phyloP scores from a whole-genome alignment of 2,329 filamentous ascomycete genomes.

The Pestalotiopsis sp. region DNA sequence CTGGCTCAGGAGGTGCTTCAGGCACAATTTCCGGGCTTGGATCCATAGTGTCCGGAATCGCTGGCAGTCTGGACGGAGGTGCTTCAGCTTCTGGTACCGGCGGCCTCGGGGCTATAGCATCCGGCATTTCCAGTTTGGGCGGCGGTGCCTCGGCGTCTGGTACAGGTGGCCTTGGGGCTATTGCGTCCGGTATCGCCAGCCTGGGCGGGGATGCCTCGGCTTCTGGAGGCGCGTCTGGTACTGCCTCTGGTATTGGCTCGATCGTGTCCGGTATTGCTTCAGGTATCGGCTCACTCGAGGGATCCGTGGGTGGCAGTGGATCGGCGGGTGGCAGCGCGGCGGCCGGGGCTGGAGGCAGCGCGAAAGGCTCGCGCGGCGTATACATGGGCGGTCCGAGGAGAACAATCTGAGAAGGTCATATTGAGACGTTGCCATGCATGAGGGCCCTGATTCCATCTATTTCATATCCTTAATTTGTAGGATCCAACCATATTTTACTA shows the following conservation, averaged over 20 bases:
- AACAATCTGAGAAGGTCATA: not conserved
- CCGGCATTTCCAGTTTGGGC: not conserved
- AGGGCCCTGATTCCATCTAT: not conserved
- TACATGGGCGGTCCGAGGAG: not conserved
- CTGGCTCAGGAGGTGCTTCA: not conserved
- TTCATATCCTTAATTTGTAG: not conserved
- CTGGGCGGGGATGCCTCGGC: not conserved
- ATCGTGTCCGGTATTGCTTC: not conserved
- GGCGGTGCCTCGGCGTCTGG: not conserved
- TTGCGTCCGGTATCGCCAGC: not conserved
- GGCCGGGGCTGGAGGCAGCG: not conserved
- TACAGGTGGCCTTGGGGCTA: not conserved
- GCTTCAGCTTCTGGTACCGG: not conserved
- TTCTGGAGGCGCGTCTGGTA: not conserved
- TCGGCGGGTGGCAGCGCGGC: not conserved
- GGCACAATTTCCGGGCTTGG: not conserved
- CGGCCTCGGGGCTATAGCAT: not conserved
- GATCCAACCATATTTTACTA: not conserved
- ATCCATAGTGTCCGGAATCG: not conserved
- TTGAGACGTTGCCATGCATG: not conserved
- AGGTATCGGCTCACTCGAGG: not conserved
- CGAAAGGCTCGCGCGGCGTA: not conserved
- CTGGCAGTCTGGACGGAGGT: not conserved
- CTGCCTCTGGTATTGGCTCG: not conserved
- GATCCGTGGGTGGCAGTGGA: not conserved